Base-by-base conservation (phyloP, 2,329 filamentous ascomycete genomes). In the Trichophyton schoenleinii region DNA sequence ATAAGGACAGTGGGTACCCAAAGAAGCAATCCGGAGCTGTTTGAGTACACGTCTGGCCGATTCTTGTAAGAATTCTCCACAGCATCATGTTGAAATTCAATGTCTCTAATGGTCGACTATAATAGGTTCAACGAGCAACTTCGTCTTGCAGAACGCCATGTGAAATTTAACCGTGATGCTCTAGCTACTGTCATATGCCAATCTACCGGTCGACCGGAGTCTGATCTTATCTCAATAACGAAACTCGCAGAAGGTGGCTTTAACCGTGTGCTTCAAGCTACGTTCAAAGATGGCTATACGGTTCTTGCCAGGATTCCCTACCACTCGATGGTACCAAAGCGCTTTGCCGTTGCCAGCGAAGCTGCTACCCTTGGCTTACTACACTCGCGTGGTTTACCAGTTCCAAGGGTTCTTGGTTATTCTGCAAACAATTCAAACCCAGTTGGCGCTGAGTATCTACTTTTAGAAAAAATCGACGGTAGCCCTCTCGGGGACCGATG, bases 1-100 rank as follows among this genome's bases (percentile, higher is more conserved):
- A 13, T 28, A 13, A 55, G 49, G 8, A 36, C 15, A 2, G 3
- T 55, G 28, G 34, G 28, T 9, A 6, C 31, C 15, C 28, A 18
- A 15, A 55, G 28, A 73, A 8, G 75, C 77, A 60, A 64, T 77
- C 61, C 74, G 73, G 57, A 42, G 8, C 8, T 58, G n/a, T 58
- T 58, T 44, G 41, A 58, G 15, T 58, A 58, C 13, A 58, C 55
- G 9, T 58, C 55, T 7, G 55, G 55, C 3, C 55, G 55, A 42
- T 58, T 58, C 55, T 9, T 58, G 55, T 58, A 42, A 58, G 36
- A 25, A 15, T 13, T 20, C 9, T 38, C 34, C 34, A 31, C 28
- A 13, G 34, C 34, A 38, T 2, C 13, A n/a, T 44, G 41, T 9
- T 42, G 4, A n/a, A 44, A 1, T n/a, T 3, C 3, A 42, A 42